phyloP scores from a whole-genome alignment of 2,329 filamentous ascomycete species.

The Tolypocladium cylindrosporum region DNA sequence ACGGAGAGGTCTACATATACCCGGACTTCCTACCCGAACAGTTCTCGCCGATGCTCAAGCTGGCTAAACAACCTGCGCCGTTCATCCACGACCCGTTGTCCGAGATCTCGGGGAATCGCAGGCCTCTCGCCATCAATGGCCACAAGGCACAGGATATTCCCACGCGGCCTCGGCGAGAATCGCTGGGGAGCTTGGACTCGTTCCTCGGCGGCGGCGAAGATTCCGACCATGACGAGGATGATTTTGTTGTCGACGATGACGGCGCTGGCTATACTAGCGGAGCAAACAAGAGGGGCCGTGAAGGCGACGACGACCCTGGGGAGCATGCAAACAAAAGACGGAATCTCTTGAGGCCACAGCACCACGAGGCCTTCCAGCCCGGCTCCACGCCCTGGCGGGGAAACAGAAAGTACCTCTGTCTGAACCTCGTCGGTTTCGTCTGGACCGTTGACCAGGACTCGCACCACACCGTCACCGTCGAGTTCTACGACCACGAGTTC shows the following conservation, averaged over 20 bases:
- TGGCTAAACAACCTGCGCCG: conserved; percentile 63
- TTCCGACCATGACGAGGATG: conserved; percentile 50
- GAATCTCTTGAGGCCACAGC: conserved; percentile 46
- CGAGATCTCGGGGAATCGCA: conserved; percentile 58
- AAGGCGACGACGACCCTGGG: conserved; percentile 40
- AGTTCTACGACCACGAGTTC: conserved; percentile 91
- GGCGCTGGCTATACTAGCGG: conserved; percentile 75
- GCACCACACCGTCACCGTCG: conserved; percentile 87
- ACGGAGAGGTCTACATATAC: conserved; percentile 90
- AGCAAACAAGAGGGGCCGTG: conserved; percentile 38
- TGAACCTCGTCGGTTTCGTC: conserved; percentile 88
- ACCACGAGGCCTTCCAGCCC: conserved; percentile 83
- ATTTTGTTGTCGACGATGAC: conserved; percentile 92
- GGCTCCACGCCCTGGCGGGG: conserved; percentile 94
- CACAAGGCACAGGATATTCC: conserved; percentile 36
- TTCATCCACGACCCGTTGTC: conserved; percentile 73
- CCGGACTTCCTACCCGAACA: conserved; percentile 56
- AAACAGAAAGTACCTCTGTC: conserved; percentile 83
- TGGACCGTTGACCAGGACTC: conserved; percentile 97
- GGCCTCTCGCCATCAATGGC: conserved; percentile 41
- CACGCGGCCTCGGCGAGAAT: conserved; percentile 47
- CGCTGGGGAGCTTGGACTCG: conserved; percentile 70
- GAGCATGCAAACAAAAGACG: conserved; percentile 38
- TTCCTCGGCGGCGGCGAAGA: conserved; percentile 57
- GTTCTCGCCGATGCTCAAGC: conserved; percentile 43